Evolutionary conservation across 352 stramenopile genomes (phyloP).

Genomic region (Globisporangium megalacanthum): DNA sequence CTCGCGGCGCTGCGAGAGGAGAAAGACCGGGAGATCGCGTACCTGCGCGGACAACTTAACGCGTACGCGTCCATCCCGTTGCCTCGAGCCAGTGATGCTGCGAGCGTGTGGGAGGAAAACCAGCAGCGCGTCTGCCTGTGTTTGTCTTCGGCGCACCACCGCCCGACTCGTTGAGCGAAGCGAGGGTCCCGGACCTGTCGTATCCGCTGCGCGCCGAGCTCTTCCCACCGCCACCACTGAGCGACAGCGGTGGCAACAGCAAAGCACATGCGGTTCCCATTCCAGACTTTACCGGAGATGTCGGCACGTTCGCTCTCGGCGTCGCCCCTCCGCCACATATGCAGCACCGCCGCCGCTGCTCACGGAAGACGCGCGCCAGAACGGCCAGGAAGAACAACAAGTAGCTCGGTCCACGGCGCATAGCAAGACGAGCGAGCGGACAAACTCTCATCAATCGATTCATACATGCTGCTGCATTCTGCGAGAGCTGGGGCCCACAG

Average conservation of each 20-base stretch:
- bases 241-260: no score
- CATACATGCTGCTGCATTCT: neutral
- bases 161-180: neutral
- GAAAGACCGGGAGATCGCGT: neutral
- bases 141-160: neutral
- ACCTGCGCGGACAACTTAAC: neutral
- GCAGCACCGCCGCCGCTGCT: no score
- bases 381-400: neutral
- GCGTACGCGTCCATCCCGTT: neutral
- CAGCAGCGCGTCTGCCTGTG: neutral
- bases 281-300: neutral
- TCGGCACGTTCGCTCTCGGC: neutral
- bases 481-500: neutral
- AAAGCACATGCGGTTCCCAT: neutral
- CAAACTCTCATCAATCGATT: neutral
- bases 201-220: neutral
- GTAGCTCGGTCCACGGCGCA: neutral
- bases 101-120: neutral
- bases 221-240: neutral
- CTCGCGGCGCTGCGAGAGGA: neutral
- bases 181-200: neutral
- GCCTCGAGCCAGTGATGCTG: neutral
- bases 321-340: no score
- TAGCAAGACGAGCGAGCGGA: neutral
- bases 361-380: neutral